Percentiles rank a stretch among this genome's conserved stretches.
phyloP scores from a whole-genome alignment of 2,329 filamentous ascomycete species.

The Hypoxylon sp. region DNA sequence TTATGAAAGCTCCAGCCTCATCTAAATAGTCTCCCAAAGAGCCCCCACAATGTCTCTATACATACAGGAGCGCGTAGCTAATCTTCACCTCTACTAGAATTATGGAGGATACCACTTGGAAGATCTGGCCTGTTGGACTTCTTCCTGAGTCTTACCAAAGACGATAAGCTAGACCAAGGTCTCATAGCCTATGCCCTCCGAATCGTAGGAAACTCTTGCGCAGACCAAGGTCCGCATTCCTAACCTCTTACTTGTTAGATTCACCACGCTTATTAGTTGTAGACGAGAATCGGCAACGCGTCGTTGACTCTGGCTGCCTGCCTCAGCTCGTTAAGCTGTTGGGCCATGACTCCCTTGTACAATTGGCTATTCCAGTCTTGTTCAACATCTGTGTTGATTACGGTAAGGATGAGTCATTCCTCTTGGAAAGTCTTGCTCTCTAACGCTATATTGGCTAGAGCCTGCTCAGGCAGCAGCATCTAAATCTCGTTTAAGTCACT shows the following conservation, averaged over 20 bases:
- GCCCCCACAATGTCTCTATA: constrained; percentile 11
- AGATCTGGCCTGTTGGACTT: constrained; percentile 71
- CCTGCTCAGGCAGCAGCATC: constrained; percentile 71
- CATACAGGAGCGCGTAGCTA: constrained; percentile 3
- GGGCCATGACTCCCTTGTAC: constrained; percentile 62
- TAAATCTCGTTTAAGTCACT: constrained; percentile 64
- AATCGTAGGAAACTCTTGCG: constrained; percentile 73
- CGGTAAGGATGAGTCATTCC: constrained; percentile 59
- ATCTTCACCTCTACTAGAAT: constrained; percentile 58
- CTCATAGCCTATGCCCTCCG: constrained; percentile 70
- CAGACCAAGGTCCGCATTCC: constrained; percentile 66
- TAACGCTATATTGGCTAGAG: constrained; percentile 58
- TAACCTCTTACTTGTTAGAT: background rate
- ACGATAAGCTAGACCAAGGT: constrained; percentile 57
- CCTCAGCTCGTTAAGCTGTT: constrained; percentile 65
- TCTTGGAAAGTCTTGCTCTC: background rate
- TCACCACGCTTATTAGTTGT: constrained; percentile 33
- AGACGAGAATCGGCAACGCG: constrained; percentile 72
- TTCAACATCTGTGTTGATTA: constrained; percentile 76
- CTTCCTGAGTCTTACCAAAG: constrained; percentile 64
- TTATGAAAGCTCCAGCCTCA: background rate
- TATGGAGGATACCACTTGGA: constrained; percentile 70
- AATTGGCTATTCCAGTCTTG: constrained; percentile 71
- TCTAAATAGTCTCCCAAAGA: background rate
- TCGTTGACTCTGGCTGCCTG: constrained; percentile 66